phyloP scores from a whole-genome alignment of 352 stramenopile genomes.

The Pythium sp. region DNA sequence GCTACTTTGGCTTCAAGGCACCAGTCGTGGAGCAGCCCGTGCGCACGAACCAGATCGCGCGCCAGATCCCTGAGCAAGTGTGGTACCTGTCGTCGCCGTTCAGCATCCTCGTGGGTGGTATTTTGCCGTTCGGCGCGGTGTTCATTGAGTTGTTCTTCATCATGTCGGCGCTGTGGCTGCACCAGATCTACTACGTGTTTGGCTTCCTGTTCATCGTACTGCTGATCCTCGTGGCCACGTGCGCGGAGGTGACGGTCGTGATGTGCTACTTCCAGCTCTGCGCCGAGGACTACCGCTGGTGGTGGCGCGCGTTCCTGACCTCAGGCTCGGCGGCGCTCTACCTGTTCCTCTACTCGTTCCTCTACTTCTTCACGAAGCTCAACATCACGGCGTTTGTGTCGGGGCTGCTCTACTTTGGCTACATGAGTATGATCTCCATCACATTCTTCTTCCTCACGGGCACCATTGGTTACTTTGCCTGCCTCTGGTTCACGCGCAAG shows the following conservation, averaged over 20 bases:
- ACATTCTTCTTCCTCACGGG: constrained; percentile 97
- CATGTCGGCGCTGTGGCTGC: constrained; percentile 98
- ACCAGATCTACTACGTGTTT: constrained; percentile 99
- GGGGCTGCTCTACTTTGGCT: constrained; percentile 98
- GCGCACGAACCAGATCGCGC: constrained; percentile 88
- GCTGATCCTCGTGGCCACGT: constrained; percentile 97
- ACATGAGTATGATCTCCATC: constrained; percentile 98
- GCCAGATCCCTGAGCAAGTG: constrained; percentile 91
- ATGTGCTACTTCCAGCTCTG: constrained; percentile 99
- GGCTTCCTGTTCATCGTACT: constrained; percentile 99
- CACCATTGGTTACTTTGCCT: constrained; percentile 96
- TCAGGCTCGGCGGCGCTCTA: constrained; percentile 96
- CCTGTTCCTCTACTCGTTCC: constrained; percentile 98
- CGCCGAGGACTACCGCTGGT: constrained; percentile 99
- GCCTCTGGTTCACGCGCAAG: constrained; percentile 98
- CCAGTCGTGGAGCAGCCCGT: constrained; percentile 87
- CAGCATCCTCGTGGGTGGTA: constrained; percentile 95
- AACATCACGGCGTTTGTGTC: constrained; percentile 95
- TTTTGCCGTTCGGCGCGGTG: constrained; percentile 98
- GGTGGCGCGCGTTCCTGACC: constrained; percentile 96
- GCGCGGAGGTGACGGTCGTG: constrained; percentile 98
- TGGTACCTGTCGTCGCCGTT: constrained; percentile 96
- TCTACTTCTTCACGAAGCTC: constrained; percentile 98
- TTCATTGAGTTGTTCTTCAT: constrained; percentile 99
- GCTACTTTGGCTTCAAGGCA: constrained; percentile 95